A percentile compares a stretch with the other conserved stretches of the same genome.
These are phyloP conservation scores for Talaromyces verruculosus DNA, from an alignment of 2,329 filamentous ascomycete genomes.

Conservation along the genomic window DNA sequence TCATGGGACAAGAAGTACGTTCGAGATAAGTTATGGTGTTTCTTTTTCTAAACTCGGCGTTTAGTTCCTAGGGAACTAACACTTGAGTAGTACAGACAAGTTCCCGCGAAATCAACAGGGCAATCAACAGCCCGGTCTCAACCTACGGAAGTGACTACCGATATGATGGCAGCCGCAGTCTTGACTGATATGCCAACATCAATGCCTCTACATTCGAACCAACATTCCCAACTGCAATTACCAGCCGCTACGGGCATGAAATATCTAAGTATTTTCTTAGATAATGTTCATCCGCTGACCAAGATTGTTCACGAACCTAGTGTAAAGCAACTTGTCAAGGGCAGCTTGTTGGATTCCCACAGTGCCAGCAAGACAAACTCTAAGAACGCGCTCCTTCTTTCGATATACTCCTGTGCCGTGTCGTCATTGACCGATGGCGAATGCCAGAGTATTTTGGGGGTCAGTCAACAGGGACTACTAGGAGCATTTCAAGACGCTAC, in stretches of 20 bases:
- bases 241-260: not conserved
- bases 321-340: not conserved
- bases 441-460: not conserved
- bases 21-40: not conserved
- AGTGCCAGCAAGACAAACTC: not conserved
- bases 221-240: not conserved
- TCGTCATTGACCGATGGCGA: not conserved
- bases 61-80: not conserved
- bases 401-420: not conserved
- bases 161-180: not conserved
- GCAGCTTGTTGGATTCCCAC: not conserved
- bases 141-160: not conserved
- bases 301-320: not conserved
- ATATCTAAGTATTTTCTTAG: not conserved
- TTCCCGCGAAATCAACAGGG: not conserved
- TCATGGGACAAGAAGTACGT: not conserved
- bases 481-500: not conserved
- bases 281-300: not conserved
- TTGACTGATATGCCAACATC: not conserved
- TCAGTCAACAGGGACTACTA: not conserved
- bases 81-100: not conserved
- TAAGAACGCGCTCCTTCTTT: not conserved
- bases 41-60: too few species aligned
- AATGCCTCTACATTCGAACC: not conserved
- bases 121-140: not conserved